Evolutionary conservation across 257 asterid genomes (phyloP), one percentile per base, ranked within the genome.

Genomic region (Coffea eugenioides): DNA sequence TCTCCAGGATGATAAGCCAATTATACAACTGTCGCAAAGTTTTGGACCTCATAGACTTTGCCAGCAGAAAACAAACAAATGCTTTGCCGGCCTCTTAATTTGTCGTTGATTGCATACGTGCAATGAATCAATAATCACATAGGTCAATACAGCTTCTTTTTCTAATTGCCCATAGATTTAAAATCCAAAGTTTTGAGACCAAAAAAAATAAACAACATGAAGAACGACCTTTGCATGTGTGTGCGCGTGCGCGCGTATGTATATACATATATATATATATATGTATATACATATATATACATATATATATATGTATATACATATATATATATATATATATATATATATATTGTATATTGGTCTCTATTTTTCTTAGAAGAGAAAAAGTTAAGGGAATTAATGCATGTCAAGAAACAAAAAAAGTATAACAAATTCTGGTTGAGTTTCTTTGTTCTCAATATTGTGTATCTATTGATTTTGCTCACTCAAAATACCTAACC

Each of bases 11-110:
- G 13, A 39, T 39, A 4, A 39, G 3, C 3, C 0, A 66, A 66
- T 3, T 4, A 66, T 12, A 66, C 25, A 27, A 43, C 52, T 20
- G 39, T 21, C 25, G 59, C 67, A 82, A 70, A 76, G 76, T 59
- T 80, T 80, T 74, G 76, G 54, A 74, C 45, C 67, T 54, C 21
- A 21, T 27, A 27, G 77, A 73, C 64, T 41, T 62, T 64, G 61
- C 15, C 13, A 34, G 9, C 49, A 21, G 16, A 48, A 73, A 65
- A 65, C 67, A 36, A 48, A 68, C 31, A 4, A 2, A 14, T 48
- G 74, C 75, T 77, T 77, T 77, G 36, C 74, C 31, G 8, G 16
- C 0, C 31, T 36, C 34, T 6, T 67, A 3, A 46, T 23, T 66
- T 66, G 65, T 25, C 13, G 12, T 65, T 27, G 16, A 77, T 51